phyloP scores from a whole-genome alignment of 306 rosid genomes.

The Cicer chorassanicum region DNA sequence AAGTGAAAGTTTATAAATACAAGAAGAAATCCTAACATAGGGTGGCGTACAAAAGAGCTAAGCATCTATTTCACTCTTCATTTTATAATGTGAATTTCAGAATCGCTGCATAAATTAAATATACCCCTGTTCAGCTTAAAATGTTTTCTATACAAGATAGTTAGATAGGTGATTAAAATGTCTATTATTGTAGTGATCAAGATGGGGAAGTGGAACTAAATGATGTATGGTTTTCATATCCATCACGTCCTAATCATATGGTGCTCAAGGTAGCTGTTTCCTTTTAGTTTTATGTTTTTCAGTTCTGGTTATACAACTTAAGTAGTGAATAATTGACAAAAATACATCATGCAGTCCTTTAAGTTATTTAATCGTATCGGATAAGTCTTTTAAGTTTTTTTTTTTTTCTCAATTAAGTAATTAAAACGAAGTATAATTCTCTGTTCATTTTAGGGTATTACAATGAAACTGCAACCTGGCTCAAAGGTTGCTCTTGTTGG shows the following conservation, averaged over 20 bases:
- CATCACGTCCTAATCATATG: conserved; percentile 77
- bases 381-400: too few relatives aligned
- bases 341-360: too few relatives aligned
- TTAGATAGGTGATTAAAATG: not conserved
- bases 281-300: conserved; percentile 31
- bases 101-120: conserved; percentile 21
- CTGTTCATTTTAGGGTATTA: conserved; percentile 67
- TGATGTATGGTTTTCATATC: conserved; percentile 88
- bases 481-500: conserved; percentile 92
- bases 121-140: conserved; percentile 6
- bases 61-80: conserved; percentile 30
- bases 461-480: conserved; percentile 69
- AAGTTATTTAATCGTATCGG: too few relatives aligned
- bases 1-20: conserved; percentile 35
- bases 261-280: conserved; percentile 69
- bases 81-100: conserved; percentile 30
- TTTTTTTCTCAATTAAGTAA: not conserved
- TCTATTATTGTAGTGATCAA: conserved; percentile 61
- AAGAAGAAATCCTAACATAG: conserved; percentile 18
- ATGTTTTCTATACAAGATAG: conserved; percentile 16
- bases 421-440: conserved; percentile 19
- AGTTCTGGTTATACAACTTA: conserved; percentile 27
- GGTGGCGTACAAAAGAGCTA: conserved; percentile 12
- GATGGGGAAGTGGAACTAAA: conserved; percentile 81
- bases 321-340: not conserved